Evolutionary conservation across 139 green algal species (phyloP).

Genomic region (Micractinium sp.): DNA sequence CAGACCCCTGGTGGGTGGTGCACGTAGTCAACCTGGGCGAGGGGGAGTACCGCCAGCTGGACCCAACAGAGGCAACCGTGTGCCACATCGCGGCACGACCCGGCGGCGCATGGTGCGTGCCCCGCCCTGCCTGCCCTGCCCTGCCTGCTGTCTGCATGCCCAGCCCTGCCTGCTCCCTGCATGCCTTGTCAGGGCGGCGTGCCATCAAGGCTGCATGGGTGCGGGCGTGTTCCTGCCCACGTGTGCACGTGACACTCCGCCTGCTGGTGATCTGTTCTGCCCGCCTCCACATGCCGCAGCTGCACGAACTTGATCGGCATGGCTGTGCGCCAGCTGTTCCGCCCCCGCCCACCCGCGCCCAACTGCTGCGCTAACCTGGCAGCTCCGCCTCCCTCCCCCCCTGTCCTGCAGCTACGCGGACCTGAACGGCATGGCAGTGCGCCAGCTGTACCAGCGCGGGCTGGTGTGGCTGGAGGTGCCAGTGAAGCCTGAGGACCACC

Average conservation of each 20-base stretch:
- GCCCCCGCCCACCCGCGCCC: no score
- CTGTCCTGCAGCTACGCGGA: background rate
- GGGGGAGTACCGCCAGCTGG: conserved; percentile 77
- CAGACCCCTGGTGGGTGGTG: conserved; percentile 86
- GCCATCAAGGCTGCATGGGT: no score
- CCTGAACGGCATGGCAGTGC: conserved; percentile 45
- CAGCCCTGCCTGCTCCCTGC: no score
- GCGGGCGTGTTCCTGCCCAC: no score
- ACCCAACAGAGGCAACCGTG: conserved; percentile 68
- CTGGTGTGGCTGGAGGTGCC: conserved; percentile 93
- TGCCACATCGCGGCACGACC: conserved; percentile 45
- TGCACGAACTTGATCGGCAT: no score
- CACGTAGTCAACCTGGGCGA: conserved; percentile 84
- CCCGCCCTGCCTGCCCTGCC: no score
- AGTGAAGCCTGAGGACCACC: conserved; percentile 76
- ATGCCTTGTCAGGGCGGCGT: no score
- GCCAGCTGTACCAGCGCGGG: conserved; percentile 69
- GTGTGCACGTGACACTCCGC: no score
- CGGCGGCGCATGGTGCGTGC: conserved; percentile 17
- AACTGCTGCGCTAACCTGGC: background rate
- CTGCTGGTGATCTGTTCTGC: no score
- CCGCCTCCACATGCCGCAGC: no score
- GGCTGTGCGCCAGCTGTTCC: no score
- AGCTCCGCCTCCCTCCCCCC: background rate
- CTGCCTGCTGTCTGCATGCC: no score